A percentile compares a stretch with the other conserved stretches of the same genome.
Evolutionary conservation across 2,329 filamentous ascomycete species (phyloP).

Genomic region (Periglandula ipomoeae): DNA sequence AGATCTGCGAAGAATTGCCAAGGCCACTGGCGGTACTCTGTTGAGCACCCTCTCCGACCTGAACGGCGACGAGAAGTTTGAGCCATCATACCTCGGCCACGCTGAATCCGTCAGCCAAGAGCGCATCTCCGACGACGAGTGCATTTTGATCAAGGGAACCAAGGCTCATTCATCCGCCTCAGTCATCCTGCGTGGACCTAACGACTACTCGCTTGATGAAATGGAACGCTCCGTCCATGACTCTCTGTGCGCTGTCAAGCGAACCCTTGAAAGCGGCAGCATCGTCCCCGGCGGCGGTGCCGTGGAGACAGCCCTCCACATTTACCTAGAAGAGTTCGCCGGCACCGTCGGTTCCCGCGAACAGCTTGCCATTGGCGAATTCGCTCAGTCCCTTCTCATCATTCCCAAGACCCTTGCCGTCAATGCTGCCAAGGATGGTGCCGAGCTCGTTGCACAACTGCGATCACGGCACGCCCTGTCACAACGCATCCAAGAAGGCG

Average conservation of each 20-base stretch:
- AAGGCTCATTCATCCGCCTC: constrained; percentile 91
- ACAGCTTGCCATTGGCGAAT: constrained; percentile 95
- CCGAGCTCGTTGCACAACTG: constrained; percentile 90
- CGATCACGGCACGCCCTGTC: constrained; percentile 90
- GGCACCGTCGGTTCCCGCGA: constrained; percentile 94
- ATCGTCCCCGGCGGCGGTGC: constrained; percentile 95
- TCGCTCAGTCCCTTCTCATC: constrained; percentile 85
- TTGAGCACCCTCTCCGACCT: constrained; percentile 90
- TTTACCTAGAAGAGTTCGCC: constrained; percentile 97
- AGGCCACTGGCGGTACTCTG: constrained; percentile 87
- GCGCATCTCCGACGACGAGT: constrained; percentile 97
- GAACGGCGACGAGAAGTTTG: constrained; percentile 96
- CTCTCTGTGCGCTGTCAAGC: constrained; percentile 92
- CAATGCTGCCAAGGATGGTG: constrained; percentile 93
- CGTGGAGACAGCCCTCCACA: constrained; percentile 97
- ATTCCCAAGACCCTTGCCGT: constrained; percentile 95
- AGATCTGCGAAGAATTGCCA: constrained; percentile 89
- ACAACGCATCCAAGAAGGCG: constrained; percentile 82
- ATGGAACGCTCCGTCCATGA: constrained; percentile 99
- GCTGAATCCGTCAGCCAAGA: constrained; percentile 97
- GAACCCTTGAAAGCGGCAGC: constrained; percentile 90
- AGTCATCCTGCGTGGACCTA: constrained; percentile 88
- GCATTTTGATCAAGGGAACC: constrained; percentile 91
- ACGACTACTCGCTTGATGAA: constrained; percentile 95
- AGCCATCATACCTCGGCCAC: constrained; percentile 76